phyloP scores from a whole-genome alignment of 2,329 filamentous ascomycete species.

The Botryotinia calthae region DNA sequence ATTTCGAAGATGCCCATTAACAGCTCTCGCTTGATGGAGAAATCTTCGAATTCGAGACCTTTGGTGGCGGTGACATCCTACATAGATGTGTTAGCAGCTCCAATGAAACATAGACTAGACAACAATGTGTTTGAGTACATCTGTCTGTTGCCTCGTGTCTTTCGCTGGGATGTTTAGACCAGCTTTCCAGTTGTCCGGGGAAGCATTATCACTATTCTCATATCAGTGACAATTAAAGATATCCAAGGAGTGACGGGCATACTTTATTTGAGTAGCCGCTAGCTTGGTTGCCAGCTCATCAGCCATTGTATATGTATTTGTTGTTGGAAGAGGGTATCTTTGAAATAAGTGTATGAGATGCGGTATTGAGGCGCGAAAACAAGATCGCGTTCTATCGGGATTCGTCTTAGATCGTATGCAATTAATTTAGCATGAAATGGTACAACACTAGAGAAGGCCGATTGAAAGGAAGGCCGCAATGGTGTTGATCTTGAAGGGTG shows the following conservation, averaged over 20 bases:
- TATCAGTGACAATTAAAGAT: conserved; percentile 15
- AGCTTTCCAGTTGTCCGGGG: conserved; percentile 69
- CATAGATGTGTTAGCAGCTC: conserved; percentile 24
- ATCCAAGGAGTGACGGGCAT: conserved; percentile 18
- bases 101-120: neutral
- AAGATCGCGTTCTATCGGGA: conserved; percentile 16
- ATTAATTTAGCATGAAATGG: conserved; percentile 19
- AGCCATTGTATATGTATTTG: conserved; percentile 41
- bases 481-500: neutral
- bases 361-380: conserved; percentile 13
- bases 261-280: conserved; percentile 52
- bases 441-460: conserved; percentile 7
- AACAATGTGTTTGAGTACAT: conserved; percentile 50
- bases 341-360: conserved; percentile 4
- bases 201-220: conserved; percentile 21
- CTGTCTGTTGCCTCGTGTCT: conserved; percentile 77
- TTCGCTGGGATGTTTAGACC: conserved; percentile 68
- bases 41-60: conserved; percentile 96
- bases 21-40: conserved; percentile 88
- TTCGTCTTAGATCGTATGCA: conserved; percentile 17
- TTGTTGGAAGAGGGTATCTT: conserved; percentile 3
- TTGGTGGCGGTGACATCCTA: conserved; percentile 98
- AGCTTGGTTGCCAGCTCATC: conserved; percentile 54
- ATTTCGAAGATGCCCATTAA: conserved; percentile 99
- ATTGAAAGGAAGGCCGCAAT: neutral